These are phyloP conservation scores for Lycium ferocissimum DNA, from an alignment of 257 asterid genomes.

Conservation along the genomic window DNA sequence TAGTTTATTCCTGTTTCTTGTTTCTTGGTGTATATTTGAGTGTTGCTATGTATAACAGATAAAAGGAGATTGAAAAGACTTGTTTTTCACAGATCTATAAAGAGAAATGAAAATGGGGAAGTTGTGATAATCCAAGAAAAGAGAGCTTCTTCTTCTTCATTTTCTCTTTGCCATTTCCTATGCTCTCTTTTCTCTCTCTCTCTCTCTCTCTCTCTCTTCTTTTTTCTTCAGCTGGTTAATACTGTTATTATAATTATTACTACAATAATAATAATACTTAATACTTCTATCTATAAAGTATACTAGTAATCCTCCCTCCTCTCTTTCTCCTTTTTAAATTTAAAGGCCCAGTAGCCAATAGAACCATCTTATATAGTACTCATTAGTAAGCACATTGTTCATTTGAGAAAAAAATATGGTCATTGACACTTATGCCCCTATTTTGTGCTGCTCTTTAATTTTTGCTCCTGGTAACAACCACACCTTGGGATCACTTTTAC, in stretches of 20 bases:
- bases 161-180: constrained; percentile 31
- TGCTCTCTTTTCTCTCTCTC: constrained; percentile 27
- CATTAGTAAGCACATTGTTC: neutral
- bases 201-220: constrained; percentile 31
- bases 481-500: too few species aligned
- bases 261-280: too few species aligned
- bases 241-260: constrained; percentile 32
- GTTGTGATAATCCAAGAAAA: constrained; percentile 37
- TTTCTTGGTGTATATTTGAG: too few species aligned
- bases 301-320: neutral
- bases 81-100: constrained; percentile 62
- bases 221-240: constrained; percentile 27
- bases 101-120: constrained; percentile 50
- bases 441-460: too few species aligned
- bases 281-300: neutral
- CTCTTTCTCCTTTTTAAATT: neutral
- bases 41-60: too few species aligned
- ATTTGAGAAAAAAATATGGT: neutral
- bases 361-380: neutral
- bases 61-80: neutral
- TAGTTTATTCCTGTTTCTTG: neutral
- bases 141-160: constrained; percentile 31
- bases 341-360: neutral
- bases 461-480: too few species aligned
- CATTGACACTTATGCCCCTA: too few species aligned